Evolutionary conservation across 805 yeast species (phyloP).

Genomic region (Wickerhamiella shivajii): DNA sequence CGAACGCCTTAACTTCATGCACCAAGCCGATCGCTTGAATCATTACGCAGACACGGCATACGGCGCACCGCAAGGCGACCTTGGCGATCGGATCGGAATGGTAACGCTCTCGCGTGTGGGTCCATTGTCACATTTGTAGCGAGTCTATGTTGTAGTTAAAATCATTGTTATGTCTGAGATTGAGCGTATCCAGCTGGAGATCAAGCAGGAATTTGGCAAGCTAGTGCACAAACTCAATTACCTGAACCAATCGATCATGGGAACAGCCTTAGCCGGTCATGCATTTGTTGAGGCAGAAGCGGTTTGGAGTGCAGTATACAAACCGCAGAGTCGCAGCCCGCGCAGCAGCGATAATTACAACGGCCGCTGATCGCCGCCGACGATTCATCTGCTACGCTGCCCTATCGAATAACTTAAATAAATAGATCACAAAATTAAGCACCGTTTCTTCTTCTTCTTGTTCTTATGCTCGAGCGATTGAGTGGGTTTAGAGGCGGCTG

Average conservation of each 20-base stretch:
- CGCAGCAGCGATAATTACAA: background rate
- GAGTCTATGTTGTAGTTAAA: too few species aligned
- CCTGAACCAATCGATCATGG: constrained; percentile 52
- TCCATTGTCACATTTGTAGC: too few species aligned
- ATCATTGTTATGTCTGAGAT: too few species aligned
- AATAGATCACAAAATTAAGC: constrained; percentile 1
- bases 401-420: background rate
- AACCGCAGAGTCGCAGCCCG: background rate
- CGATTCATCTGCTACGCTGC: background rate
- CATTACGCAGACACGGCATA: too few species aligned
- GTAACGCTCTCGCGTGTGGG: too few species aligned
- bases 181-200: too few species aligned
- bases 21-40: too few species aligned
- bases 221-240: constrained; percentile 50
- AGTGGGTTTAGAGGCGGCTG: background rate
- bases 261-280: constrained; percentile 56
- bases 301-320: constrained; percentile 35
- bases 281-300: constrained; percentile 58
- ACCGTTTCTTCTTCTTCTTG: background rate
- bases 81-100: too few species aligned
- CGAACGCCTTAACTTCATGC: too few species aligned
- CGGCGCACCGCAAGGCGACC: too few species aligned
- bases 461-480: background rate
- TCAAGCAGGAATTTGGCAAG: constrained; percentile 34
- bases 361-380: background rate